Base-by-base conservation (phyloP, 2,329 filamentous ascomycete species). In the Aaosphaeria pasadenensis region DNA sequence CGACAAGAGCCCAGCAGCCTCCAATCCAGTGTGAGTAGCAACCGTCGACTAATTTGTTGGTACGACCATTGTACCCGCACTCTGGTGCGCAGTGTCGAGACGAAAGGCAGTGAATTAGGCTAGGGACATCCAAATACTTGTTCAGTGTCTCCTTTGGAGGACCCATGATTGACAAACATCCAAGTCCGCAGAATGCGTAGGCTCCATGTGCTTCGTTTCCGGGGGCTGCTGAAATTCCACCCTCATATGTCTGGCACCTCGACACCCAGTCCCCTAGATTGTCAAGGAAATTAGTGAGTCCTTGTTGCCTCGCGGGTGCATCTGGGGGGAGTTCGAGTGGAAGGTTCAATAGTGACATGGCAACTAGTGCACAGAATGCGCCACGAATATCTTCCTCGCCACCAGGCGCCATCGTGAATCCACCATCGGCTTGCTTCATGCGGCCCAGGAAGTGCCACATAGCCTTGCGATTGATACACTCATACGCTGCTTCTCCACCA, bases 1-100 rank as follows among this genome's bases (percentile, higher is more conserved):
- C 88, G 57, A 97, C 78, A 55, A 99, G 74, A 41, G 92, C 87
- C 89, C 91, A 99, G 74, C 91, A 97, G 46, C 88, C 88, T 46
- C 94, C 94, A 32, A 96, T 87, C 94, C 94, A 99, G 72, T 96
- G 92, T 67, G 89, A 95, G 75, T 99, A 99, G 74, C 94, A 99
- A 41, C 92, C 94, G 70, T 99, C 94, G 31, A 97, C 94, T 31
- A 99, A 80, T 74, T 99, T 99, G 78, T 97, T 97, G 30, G 92
- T 96, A 58, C 94, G 87, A 52, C 94, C 94, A 38, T 89, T 88
- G 65, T 96, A 91, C 33, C 94, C 94, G 55, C 91, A 91, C 70
- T 97, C 94, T 4, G 92, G 94, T 30, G 85, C 84, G 68, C 92
- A 88, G 71, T 99, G 94, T 50, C 91, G 86, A 40, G 89, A 85